Percentiles rank a stretch among this genome's conserved stretches.
Conservation (phyloP, 768 basidiomycete genomes). For the Lyophyllum semitale region DNA sequence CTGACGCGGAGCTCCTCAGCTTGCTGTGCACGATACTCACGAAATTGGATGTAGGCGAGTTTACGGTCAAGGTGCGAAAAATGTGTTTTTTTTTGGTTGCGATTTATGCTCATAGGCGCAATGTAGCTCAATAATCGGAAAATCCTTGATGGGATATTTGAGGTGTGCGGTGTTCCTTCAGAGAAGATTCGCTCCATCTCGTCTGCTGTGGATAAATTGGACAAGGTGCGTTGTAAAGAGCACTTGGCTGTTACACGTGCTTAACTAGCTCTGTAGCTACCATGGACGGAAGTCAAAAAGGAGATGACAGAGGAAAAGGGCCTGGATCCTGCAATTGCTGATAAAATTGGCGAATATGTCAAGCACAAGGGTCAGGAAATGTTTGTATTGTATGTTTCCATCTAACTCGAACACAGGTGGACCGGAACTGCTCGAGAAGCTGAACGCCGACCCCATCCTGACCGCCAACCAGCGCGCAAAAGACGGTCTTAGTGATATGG, state of each 20-base stretch:
- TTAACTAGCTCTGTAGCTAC: slow-evolving; percentile 46
- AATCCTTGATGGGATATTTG: slow-evolving; percentile 95
- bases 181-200: slow-evolving; percentile 93
- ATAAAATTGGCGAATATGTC: slow-evolving; percentile 96
- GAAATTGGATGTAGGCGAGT: slow-evolving; percentile 89
- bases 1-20: slow-evolving; percentile 89
- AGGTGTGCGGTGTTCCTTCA: slow-evolving; percentile 89
- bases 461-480: slow-evolving; percentile 74
- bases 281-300: slow-evolving; percentile 90
- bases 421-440: slow-evolving; percentile 68
- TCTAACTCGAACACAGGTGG: slow-evolving; percentile 56
- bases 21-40: slow-evolving; percentile 80
- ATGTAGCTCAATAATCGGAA: slow-evolving; percentile 92
- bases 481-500: slow-evolving; percentile 87
- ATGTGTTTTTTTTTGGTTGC: neutral
- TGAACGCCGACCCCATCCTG: slow-evolving; percentile 64
- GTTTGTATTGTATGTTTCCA: neutral
- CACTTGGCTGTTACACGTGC: neutral
- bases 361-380: slow-evolving; percentile 76
- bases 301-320: slow-evolving; percentile 99
- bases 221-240: slow-evolving; percentile 64
- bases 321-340: slow-evolving; percentile 75
- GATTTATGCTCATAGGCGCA: neutral
- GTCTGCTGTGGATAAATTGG: slow-evolving; percentile 96
- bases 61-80: slow-evolving; percentile 77